phyloP scores from a whole-genome alignment of 306 rosid genomes.

The Vicia villosa region DNA sequence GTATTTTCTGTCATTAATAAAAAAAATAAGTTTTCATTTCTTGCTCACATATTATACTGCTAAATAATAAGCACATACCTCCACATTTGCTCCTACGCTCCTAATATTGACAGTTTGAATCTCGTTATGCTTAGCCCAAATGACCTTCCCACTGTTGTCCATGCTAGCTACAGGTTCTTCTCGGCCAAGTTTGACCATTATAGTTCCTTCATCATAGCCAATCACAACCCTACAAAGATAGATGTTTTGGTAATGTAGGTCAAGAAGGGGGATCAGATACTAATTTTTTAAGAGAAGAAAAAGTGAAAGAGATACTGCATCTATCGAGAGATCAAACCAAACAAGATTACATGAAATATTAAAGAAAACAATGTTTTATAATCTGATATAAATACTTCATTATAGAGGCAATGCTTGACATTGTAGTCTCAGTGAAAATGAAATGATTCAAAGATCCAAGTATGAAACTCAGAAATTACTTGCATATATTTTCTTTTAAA shows the following conservation, averaged over 20 bases:
- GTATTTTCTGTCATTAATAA: constrained; percentile 24
- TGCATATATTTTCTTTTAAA: constrained; percentile 1
- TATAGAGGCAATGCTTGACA: constrained; percentile 4
- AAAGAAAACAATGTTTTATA: background rate
- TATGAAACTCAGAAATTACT: constrained; percentile 16
- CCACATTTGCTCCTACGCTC: constrained; percentile 90
- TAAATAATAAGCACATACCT: constrained; percentile 57
- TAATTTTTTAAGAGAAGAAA: constrained; percentile 24
- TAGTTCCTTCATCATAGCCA: constrained; percentile 99
- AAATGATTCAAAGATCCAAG: constrained; percentile 8
- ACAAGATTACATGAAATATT: constrained; percentile 12
- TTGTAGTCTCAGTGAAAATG: constrained; percentile 14
- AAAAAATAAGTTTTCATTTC: constrained; percentile 28
- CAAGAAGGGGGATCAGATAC: background rate
- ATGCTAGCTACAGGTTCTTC: constrained; percentile 99
- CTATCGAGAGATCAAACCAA: constrained; percentile 13
- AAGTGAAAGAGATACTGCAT: constrained; percentile 20
- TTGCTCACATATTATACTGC: background rate
- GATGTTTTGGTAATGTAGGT: constrained; percentile 9
- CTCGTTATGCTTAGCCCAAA: constrained; percentile 99
- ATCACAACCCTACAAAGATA: constrained; percentile 78
- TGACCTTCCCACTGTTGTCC: constrained; percentile 97
- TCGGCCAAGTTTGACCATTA: constrained; percentile 99
- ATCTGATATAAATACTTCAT: constrained; percentile 22
- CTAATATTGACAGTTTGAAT: constrained; percentile 95